Percentiles rank a stretch among this genome's conserved stretches.
These are phyloP conservation scores for Conoideocrella luteorostrata DNA, from an alignment of 2,329 filamentous ascomycete species.

Conservation along the genomic window DNA sequence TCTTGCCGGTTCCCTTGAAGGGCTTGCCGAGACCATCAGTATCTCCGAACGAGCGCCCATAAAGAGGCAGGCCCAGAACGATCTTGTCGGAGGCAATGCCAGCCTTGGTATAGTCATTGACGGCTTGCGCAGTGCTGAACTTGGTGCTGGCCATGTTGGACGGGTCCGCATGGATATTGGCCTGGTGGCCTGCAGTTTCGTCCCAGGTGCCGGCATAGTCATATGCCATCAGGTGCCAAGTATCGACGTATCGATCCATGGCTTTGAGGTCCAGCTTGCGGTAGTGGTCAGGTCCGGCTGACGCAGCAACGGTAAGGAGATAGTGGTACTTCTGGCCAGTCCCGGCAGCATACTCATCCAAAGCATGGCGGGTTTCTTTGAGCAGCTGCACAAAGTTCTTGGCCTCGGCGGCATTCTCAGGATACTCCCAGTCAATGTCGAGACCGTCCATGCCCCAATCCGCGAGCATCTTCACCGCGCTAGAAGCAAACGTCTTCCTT, in stretches of 20 bases:
- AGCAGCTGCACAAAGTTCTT: slow-evolving; percentile 36
- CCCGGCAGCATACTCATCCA: slow-evolving; percentile 35
- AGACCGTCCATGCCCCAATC: slow-evolving; percentile 57
- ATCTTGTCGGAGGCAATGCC: slow-evolving; percentile 60
- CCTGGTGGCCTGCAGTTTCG: slow-evolving; percentile 54
- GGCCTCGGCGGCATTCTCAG: slow-evolving; percentile 31
- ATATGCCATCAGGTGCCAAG: slow-evolving; percentile 62
- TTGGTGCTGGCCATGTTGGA: slow-evolving; percentile 53
- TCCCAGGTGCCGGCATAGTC: slow-evolving; percentile 68
- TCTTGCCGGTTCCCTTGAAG: slow-evolving; percentile 58
- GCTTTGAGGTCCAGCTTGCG: slow-evolving; percentile 40
- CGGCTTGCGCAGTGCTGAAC: slow-evolving; percentile 60
- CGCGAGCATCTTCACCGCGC: slow-evolving; percentile 61
- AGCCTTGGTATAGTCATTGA: slow-evolving; percentile 43
- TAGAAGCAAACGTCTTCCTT: slow-evolving; percentile 59
- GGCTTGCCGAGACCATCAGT: slow-evolving; percentile 60
- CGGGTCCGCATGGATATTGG: slow-evolving; percentile 57
- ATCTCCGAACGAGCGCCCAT: slow-evolving; percentile 66
- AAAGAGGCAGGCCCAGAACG: slow-evolving; percentile 69
- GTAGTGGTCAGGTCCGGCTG: slow-evolving; percentile 44
- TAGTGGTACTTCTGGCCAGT: slow-evolving; percentile 40
- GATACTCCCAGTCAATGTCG: slow-evolving; percentile 54
- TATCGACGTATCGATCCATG: slow-evolving; percentile 53
- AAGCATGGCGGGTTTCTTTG: slow-evolving; percentile 33
- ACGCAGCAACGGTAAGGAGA: slow-evolving; percentile 43